phyloP scores from a whole-genome alignment of 352 stramenopile genomes.

The Globisporangium perplexum region DNA sequence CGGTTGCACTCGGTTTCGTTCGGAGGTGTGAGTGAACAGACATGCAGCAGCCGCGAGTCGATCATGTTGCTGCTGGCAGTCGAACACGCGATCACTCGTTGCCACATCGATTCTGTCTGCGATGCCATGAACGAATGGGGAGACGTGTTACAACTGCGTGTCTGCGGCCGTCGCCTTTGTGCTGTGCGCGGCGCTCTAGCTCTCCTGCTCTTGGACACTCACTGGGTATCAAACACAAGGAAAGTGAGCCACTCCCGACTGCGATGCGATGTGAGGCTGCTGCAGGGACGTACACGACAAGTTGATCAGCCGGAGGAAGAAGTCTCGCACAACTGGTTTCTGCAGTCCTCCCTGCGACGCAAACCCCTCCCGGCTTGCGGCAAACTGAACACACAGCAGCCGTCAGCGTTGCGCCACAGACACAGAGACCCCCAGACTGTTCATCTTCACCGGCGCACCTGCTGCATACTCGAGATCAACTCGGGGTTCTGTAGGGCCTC shows the following conservation, averaged over 20 bases:
- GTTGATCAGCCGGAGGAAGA: constrained; percentile 61
- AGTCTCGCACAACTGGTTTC: constrained; percentile 37
- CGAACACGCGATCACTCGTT: not conserved
- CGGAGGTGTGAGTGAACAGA: not conserved
- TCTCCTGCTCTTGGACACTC: constrained; percentile 10
- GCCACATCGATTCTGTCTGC: not conserved
- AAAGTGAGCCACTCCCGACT: not conserved
- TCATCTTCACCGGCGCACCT: constrained; percentile 22
- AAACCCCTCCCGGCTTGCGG: constrained; percentile 43
- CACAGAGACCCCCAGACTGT: not conserved
- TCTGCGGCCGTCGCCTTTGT: too few relatives aligned
- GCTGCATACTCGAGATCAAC: constrained; percentile 56
- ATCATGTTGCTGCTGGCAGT: not conserved
- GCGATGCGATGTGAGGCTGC: too few relatives aligned
- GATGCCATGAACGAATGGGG: not conserved
- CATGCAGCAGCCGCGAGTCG: not conserved
- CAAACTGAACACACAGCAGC: constrained; percentile 25
- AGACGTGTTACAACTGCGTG: not conserved
- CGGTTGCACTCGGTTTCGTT: not conserved
- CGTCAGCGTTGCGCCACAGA: not conserved
- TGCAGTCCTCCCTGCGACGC: constrained; percentile 22
- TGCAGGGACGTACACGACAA: constrained; percentile 36
- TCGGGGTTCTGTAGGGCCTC: constrained; percentile 39
- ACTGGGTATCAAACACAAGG: not conserved
- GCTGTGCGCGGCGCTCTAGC: too few relatives aligned